A percentile compares a stretch with the other conserved stretches of the same genome.
These are phyloP conservation scores for Sugiyamaella grinbergsii DNA, from an alignment of 1,139 yeast genomes.

Conservation along the genomic window DNA sequence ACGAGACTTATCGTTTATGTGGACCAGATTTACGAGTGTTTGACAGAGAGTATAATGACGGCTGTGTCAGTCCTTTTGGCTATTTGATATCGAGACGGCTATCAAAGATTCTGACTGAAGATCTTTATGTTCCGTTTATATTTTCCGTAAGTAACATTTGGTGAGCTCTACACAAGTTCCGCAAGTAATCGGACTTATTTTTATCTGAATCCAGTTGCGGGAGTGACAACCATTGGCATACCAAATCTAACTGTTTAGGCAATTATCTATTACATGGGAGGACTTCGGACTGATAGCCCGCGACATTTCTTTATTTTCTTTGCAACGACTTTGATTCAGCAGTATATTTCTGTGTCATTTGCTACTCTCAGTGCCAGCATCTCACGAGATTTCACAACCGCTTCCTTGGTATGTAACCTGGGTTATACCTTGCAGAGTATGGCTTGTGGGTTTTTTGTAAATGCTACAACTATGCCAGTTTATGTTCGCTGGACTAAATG, in stretches of 20 bases:
- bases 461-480: conserved; percentile 74
- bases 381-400: conserved; percentile 64
- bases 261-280: conserved; percentile 78
- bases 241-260: conserved; percentile 23
- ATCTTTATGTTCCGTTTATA: conserved; percentile 60
- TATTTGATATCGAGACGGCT: conserved; percentile 68
- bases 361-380: conserved; percentile 61
- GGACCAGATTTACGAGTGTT: conserved; percentile 65
- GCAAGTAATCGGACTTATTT: too few relatives aligned
- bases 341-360: conserved; percentile 57
- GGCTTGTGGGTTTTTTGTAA: conserved; percentile 82
- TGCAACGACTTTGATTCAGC: conserved; percentile 58
- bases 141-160: conserved; percentile 46
- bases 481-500: conserved; percentile 85
- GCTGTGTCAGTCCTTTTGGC: conserved; percentile 66
- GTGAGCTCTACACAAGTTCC: too few relatives aligned
- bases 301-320: conserved; percentile 64
- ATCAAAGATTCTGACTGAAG: conserved; percentile 69
- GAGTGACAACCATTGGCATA: too few relatives aligned
- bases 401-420: conserved; percentile 63
- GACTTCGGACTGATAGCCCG: conserved; percentile 53
- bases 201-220: too few relatives aligned
- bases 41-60: conserved; percentile 73
- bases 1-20: conserved; percentile 76
- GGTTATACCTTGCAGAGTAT: conserved; percentile 72